Evolutionary conservation across 2,329 filamentous ascomycete genomes (phyloP).

Genomic region (Aspergillus fumigatus): DNA sequence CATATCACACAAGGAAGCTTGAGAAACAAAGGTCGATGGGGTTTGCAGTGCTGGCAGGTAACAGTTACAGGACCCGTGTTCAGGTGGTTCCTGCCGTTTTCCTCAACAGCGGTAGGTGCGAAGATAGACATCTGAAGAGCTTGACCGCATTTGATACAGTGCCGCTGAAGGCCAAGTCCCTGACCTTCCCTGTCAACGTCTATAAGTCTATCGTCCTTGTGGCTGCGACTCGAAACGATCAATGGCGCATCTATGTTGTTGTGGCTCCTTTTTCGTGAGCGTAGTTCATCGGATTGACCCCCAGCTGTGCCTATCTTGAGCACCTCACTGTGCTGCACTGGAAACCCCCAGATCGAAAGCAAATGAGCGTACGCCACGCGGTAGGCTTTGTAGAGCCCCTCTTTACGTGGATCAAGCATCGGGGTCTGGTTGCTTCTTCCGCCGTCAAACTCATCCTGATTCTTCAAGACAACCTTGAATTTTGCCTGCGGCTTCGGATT

Average conservation of each 20-base stretch:
- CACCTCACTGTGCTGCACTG: constrained; percentile 53
- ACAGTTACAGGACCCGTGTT: constrained; percentile 12
- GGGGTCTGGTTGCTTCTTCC: constrained; percentile 44
- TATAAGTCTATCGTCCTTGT: constrained; percentile 6
- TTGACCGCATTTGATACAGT: constrained; percentile 40
- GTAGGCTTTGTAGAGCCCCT: constrained; percentile 49
- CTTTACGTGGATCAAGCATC: constrained; percentile 48
- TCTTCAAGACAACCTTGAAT: constrained; percentile 51
- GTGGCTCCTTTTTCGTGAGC: constrained; percentile 19
- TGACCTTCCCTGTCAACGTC: constrained; percentile 12
- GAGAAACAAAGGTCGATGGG: constrained; percentile 28
- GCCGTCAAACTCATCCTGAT: constrained; percentile 53
- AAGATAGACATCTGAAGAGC: constrained; percentile 36
- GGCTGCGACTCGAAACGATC: constrained; percentile 15
- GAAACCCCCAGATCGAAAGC: constrained; percentile 55
- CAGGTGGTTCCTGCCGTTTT: constrained; percentile 18
- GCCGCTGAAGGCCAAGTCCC: constrained; percentile 40
- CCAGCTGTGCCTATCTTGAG: constrained; percentile 51
- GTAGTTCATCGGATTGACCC: constrained; percentile 28
- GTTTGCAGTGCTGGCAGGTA: constrained; percentile 35
- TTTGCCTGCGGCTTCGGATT: constrained; percentile 25
- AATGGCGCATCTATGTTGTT: constrained; percentile 24
- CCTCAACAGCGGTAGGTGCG: constrained; percentile 16
- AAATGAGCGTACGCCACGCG: constrained; percentile 55
- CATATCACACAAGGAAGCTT: constrained; percentile 43